These are phyloP conservation scores for Aspergillus mulundensis DNA, from an alignment of 495 filamentous ascomycete genomes.

Conservation along the genomic window DNA sequence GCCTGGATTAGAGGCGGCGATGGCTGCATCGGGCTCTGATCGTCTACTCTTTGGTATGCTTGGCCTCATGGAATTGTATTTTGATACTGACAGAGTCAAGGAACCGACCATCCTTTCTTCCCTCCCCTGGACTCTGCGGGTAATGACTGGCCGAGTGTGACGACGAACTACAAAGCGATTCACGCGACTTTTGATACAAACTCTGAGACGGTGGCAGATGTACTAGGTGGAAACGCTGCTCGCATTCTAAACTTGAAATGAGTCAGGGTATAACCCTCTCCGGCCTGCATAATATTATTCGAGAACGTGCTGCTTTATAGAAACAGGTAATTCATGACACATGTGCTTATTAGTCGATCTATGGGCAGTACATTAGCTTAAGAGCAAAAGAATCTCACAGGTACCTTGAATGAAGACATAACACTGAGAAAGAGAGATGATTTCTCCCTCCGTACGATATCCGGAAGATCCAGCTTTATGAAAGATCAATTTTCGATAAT, in stretches of 20 bases:
- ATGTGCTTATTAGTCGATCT: no score
- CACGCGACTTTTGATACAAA: slow-evolving; percentile 53
- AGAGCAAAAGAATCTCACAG: neutral
- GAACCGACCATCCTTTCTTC: slow-evolving; percentile 94
- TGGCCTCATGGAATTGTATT: neutral
- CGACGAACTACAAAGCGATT: slow-evolving; percentile 71
- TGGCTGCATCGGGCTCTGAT: slow-evolving; percentile 49
- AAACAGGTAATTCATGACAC: no score
- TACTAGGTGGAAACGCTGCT: slow-evolving; percentile 70
- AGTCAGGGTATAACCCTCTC: neutral
- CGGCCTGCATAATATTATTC: no score
- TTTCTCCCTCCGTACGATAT: neutral
- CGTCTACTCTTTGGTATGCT: slow-evolving; percentile 69
- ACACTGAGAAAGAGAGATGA: neutral
- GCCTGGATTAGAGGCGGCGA: slow-evolving; percentile 70
- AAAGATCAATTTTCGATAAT: slow-evolving; percentile 14
- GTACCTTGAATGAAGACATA: slow-evolving; percentile 5
- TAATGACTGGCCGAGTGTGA: slow-evolving; percentile 79
- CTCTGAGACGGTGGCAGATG: slow-evolving; percentile 40
- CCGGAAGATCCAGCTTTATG: neutral
- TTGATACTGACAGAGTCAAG: slow-evolving; percentile 28
- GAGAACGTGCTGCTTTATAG: no score
- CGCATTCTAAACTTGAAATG: slow-evolving; percentile 55
- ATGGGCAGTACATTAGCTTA: slow-evolving; percentile 1
- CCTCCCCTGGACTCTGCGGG: slow-evolving; percentile 62